Conservation (phyloP, 148 eudicot species). For the Diospyros lotus region DNA sequence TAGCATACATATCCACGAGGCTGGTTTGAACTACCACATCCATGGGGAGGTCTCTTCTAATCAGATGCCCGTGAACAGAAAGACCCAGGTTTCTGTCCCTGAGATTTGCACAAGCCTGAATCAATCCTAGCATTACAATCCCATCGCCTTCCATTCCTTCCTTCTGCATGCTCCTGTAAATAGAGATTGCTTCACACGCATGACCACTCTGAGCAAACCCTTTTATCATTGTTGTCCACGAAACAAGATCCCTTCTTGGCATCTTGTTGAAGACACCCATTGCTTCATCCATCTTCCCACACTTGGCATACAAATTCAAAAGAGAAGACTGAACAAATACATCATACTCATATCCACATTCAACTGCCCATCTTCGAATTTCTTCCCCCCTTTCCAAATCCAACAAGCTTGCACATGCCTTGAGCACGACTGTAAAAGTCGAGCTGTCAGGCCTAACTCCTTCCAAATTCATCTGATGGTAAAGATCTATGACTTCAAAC, state of each 20-base stretch:
- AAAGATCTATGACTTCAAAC: slow-evolving; percentile 40
- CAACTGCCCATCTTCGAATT: slow-evolving; percentile 42
- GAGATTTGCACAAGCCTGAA: slow-evolving; percentile 56
- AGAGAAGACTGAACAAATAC: slow-evolving; percentile 62
- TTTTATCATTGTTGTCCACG: slow-evolving; percentile 61
- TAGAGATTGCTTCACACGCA: slow-evolving; percentile 37
- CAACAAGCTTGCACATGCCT: slow-evolving; percentile 54
- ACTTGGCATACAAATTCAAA: slow-evolving; percentile 54
- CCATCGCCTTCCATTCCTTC: slow-evolving; percentile 54
- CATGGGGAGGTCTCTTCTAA: slow-evolving; percentile 39
- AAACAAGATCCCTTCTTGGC: slow-evolving; percentile 49
- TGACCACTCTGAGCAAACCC: slow-evolving; percentile 56
- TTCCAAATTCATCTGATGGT: slow-evolving; percentile 35
- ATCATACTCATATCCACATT: slow-evolving; percentile 55
- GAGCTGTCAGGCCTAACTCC: slow-evolving; percentile 75
- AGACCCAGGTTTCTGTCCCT: slow-evolving; percentile 41
- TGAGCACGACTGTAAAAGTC: slow-evolving; percentile 58
- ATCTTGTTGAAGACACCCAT: slow-evolving; percentile 48
- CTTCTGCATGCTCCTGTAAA: slow-evolving; percentile 40
- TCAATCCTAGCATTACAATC: slow-evolving; percentile 58
- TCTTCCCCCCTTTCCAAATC: slow-evolving; percentile 54
- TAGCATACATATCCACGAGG: slow-evolving; percentile 70
- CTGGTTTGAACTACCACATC: slow-evolving; percentile 53
- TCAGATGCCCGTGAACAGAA: slow-evolving; percentile 64
- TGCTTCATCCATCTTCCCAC: slow-evolving; percentile 61